Percentiles rank a stretch among this genome's conserved stretches.
Conservation (phyloP, 495 filamentous ascomycete genomes). For the Immersiella caudata region DNA sequence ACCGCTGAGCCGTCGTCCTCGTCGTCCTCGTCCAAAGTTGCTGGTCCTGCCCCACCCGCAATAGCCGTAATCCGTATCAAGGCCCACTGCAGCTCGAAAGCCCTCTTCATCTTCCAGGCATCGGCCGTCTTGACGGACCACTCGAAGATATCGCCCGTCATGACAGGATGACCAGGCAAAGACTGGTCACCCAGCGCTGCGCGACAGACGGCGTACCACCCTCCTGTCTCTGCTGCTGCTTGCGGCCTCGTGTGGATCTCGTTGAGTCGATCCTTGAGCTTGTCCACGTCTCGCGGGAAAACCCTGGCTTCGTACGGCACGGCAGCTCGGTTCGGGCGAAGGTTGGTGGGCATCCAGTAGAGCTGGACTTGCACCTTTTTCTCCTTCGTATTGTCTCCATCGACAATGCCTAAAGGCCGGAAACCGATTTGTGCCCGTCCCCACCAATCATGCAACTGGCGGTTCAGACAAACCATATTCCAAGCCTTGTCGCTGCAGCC, state of each 20-base stretch:
- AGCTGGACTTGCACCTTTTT: conserved; percentile 18
- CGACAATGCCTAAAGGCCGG: conserved; percentile 14
- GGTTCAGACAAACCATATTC: conserved; percentile 18
- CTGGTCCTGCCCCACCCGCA: conserved; percentile 15
- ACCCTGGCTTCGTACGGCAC: conserved; percentile 14
- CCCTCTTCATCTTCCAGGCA: conserved; percentile 11
- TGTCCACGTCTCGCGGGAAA: conserved; percentile 14
- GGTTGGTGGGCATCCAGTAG: conserved; percentile 14
- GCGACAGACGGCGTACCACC: conserved; percentile 14
- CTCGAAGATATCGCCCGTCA: conserved; percentile 12
- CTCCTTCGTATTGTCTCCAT: conserved; percentile 10
- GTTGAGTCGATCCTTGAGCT: conserved; percentile 14
- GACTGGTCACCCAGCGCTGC: conserved; percentile 10
- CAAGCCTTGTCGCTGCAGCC: conserved; percentile 14
- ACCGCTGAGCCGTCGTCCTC: conserved; percentile 11
- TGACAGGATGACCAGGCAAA: conserved; percentile 9
- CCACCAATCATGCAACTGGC: conserved; percentile 13
- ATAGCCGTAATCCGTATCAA: conserved; percentile 16
- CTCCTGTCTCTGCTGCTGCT: conserved; percentile 13
- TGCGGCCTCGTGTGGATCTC: conserved; percentile 14
- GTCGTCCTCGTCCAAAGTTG: conserved; percentile 10
- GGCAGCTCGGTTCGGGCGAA: conserved; percentile 14
- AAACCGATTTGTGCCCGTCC: conserved; percentile 17
- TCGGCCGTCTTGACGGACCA: conserved; percentile 13
- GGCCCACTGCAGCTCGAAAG: conserved; percentile 16